Conservation (phyloP, 23 red algal genomes). For the Gracilaria caudata region DNA sequence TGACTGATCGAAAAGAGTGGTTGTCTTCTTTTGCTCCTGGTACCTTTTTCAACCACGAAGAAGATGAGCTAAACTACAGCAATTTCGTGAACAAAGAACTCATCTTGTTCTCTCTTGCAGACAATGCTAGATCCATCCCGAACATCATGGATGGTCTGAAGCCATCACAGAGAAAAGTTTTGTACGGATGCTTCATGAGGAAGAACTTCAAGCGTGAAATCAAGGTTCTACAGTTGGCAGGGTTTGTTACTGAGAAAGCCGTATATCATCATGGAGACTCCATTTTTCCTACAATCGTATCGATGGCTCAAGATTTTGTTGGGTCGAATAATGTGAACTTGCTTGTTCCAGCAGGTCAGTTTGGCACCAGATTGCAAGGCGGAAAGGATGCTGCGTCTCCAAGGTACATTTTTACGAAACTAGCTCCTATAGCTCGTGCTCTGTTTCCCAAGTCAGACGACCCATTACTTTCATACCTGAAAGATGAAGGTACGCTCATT, state of each 20-base stretch:
- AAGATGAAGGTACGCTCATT: conserved; percentile 85
- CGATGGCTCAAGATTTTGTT: conserved; percentile 93
- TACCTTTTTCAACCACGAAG: conserved; percentile 83
- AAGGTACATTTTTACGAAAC: conserved; percentile 97
- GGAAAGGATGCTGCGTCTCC: conserved; percentile 96
- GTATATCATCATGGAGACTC: conserved; percentile 99
- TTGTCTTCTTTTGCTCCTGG: conserved; percentile 72
- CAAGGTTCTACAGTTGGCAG: conserved; percentile 96
- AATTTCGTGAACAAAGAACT: conserved; percentile 99
- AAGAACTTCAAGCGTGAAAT: conserved; percentile 81
- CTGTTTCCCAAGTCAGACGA: conserved; percentile 91
- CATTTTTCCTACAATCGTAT: conserved; percentile 87
- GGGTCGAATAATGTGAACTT: conserved; percentile 94
- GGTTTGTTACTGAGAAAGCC: conserved; percentile 95
- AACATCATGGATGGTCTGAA: conserved; percentile 95
- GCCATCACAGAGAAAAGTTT: conserved; percentile 94
- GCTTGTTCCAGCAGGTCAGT: conserved; percentile 91
- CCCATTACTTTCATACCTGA: conserved; percentile 78
- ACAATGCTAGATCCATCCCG: conserved; percentile 96
- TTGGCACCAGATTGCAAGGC: conserved; percentile 94
- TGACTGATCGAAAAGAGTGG: conserved; percentile 88
- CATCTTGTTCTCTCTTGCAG: conserved; percentile 89
- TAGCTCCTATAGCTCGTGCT: conserved; percentile 79
- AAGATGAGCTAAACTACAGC: conserved; percentile 75
- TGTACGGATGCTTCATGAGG: conserved; percentile 92